Percentiles rank a stretch among this genome's conserved stretches.
These are phyloP conservation scores for Eimeria tenella DNA, from an alignment of 169 alveolate genomes.

Conservation along the genomic window DNA sequence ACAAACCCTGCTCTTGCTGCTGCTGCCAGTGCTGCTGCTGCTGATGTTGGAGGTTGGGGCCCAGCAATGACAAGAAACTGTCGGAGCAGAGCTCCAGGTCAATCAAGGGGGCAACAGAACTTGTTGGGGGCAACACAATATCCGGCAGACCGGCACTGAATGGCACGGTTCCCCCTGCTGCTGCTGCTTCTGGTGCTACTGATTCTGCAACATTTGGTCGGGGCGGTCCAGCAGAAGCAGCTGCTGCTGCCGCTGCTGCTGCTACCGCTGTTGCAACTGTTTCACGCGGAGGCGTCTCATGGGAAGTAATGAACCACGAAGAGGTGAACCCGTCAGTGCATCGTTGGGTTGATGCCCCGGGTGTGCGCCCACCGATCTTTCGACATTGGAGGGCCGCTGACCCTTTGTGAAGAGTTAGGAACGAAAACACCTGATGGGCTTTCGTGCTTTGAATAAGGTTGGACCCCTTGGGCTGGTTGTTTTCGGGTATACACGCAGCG, in stretches of 20 bases:
- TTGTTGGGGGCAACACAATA: not conserved
- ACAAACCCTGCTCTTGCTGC: not conserved
- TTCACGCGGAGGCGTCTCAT: not conserved
- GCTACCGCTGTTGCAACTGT: not conserved
- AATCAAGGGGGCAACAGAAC: not conserved
- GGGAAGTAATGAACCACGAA: too few relatives aligned
- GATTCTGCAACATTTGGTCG: not conserved
- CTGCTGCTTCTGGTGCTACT: not conserved
- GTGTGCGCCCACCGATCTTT: too few relatives aligned
- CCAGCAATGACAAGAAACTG: not conserved
- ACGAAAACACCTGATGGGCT: too few relatives aligned
- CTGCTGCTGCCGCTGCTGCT: conserved; percentile 5
- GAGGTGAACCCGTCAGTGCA: too few relatives aligned
- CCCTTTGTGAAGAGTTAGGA: too few relatives aligned
- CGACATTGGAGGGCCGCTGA: too few relatives aligned
- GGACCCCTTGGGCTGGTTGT: too few relatives aligned
- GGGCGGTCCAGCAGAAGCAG: not conserved
- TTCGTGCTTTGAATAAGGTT: too few relatives aligned
- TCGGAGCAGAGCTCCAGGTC: not conserved
- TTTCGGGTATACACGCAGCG: too few relatives aligned
- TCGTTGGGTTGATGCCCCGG: too few relatives aligned
- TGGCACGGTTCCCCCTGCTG: not conserved
- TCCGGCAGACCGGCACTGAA: not conserved
- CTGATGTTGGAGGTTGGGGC: not conserved
- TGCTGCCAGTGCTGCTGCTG: not conserved